These are phyloP conservation scores for Syzygium syzygioides DNA, from an alignment of 441 rosid genomes.

Conservation along the genomic window DNA sequence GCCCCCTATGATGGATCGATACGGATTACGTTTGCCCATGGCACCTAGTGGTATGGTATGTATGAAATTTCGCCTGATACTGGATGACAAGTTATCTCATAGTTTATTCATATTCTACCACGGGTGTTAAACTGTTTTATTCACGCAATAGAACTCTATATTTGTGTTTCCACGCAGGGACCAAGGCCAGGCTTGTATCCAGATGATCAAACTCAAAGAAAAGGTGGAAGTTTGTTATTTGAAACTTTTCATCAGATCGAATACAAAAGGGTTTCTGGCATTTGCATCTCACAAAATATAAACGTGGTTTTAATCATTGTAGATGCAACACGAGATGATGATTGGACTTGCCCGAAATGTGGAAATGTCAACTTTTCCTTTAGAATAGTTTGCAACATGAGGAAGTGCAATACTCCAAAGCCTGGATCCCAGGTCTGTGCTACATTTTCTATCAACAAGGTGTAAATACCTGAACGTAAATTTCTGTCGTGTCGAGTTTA, in stretches of 20 bases:
- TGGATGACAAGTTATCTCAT: background rate
- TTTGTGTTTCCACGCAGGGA: constrained; percentile 39
- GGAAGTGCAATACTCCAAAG: constrained; percentile 2
- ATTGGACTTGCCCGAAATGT: constrained; percentile 3
- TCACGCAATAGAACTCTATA: background rate
- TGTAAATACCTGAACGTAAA: background rate
- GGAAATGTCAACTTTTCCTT: constrained; percentile 4
- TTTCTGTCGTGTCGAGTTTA: background rate
- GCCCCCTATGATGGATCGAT: constrained; percentile 88
- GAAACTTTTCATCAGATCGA: background rate
- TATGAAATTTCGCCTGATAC: background rate
- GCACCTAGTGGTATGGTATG: constrained; percentile 83
- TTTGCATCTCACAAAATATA: background rate
- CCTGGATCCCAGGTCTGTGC: constrained; percentile 1
- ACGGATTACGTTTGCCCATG: constrained; percentile 80
- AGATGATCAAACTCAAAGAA: constrained; percentile 67
- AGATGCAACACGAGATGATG: background rate
- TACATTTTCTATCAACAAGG: background rate
- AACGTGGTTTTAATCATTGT: background rate
- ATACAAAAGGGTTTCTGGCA: background rate
- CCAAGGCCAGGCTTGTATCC: constrained; percentile 80
- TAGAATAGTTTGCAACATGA: constrained; percentile 2
- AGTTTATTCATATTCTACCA: background rate
- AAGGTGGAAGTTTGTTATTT: constrained; percentile 38
- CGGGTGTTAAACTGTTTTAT: background rate